A percentile compares a stretch with the other conserved stretches of the same genome.
Conservation (phyloP, 805 yeast genomes). For the Hyphopichia homilentoma region DNA sequence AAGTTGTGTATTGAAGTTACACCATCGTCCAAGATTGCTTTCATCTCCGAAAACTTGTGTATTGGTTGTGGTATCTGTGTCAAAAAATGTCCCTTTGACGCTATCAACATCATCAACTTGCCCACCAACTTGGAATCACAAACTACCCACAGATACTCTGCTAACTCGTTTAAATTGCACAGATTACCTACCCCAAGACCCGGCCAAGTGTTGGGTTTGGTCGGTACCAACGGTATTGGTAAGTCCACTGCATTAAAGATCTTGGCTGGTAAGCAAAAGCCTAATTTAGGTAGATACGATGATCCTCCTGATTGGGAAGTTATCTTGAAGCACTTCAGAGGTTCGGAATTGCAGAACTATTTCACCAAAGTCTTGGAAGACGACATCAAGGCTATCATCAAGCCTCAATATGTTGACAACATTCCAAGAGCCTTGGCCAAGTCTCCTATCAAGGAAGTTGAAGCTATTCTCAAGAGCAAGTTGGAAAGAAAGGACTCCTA, state of each 20-base stretch:
- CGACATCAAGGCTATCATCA: conserved; percentile 91
- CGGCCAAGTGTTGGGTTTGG: conserved; percentile 96
- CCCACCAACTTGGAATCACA: conserved; percentile 92
- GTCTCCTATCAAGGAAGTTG: conserved; percentile 84
- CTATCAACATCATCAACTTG: conserved; percentile 90
- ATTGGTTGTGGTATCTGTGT: conserved; percentile 99
- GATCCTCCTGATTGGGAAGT: conserved; percentile 98
- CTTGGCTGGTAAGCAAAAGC: conserved; percentile 95
- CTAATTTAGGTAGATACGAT: conserved; percentile 90
- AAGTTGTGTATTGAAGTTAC: conserved; percentile 95
- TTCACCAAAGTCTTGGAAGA: conserved; percentile 93
- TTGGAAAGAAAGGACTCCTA: conserved; percentile 67
- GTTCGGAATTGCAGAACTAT: conserved; percentile 94
- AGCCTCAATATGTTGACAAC: conserved; percentile 98
- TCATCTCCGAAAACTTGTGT: conserved; percentile 89
- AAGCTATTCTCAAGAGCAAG: conserved; percentile 73
- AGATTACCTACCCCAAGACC: conserved; percentile 98
- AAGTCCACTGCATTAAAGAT: conserved; percentile 96
- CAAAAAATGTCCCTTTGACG: conserved; percentile 97
- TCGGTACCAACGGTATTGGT: conserved; percentile 99
- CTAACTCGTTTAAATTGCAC: conserved; percentile 95
- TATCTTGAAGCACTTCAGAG: conserved; percentile 86
- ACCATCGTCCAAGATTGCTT: conserved; percentile 88
- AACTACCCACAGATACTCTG: conserved; percentile 96
- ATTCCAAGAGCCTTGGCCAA: conserved; percentile 90